Base-by-base conservation (phyloP, 352 stramenopile genomes). In the Globisporangium spiculum region DNA sequence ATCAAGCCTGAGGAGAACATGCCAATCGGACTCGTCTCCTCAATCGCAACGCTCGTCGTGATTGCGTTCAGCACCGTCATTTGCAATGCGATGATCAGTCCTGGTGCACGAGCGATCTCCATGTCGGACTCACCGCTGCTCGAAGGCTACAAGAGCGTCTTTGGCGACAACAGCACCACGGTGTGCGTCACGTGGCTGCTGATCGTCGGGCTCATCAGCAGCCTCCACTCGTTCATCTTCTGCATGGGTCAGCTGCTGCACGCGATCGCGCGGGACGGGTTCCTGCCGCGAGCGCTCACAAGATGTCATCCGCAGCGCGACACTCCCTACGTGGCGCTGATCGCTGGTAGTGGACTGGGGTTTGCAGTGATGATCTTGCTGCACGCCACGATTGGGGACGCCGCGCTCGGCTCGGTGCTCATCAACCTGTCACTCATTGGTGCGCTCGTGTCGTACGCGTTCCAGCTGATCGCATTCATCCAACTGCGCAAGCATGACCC, bases 211-310 rank as follows among this genome's bases (percentile, higher is more conserved):
- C 75, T 90, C 14, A 80, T 91, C 66, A 73, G 75, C 22, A 88
- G 78, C 67, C 89, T 91, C 65, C 81, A 90, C 75, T 91, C 81
- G 65, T 91, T 91, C 65, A 81, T 91, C n/a, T 91, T 84, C 60
- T 91, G 83, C 72, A 91, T 91, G 83, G 83, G 83, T 16, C 79
- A 84, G n/a, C 52, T 91, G 55, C 66, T 89, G 27, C 86, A 77
- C 57, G 83, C 83, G 16, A 91, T 91, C 64, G 83, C 83, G 26
- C 79, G 81, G 12, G 81, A 91, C 55, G 83, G 83, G 3, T 91
- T 73, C 55, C 65, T 91, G 20, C 81, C 83, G 0, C 63, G 78
- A 27, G 55, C 84, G n/a, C 60, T 91, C 24, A 89, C 9, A 77
- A 52, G 10, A 16, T 83, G 3, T n/a, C 41, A 48, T 0, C 74